Evolutionary conservation across 345 rosid genomes (phyloP).

Genomic region (Linum usitatissimum): DNA sequence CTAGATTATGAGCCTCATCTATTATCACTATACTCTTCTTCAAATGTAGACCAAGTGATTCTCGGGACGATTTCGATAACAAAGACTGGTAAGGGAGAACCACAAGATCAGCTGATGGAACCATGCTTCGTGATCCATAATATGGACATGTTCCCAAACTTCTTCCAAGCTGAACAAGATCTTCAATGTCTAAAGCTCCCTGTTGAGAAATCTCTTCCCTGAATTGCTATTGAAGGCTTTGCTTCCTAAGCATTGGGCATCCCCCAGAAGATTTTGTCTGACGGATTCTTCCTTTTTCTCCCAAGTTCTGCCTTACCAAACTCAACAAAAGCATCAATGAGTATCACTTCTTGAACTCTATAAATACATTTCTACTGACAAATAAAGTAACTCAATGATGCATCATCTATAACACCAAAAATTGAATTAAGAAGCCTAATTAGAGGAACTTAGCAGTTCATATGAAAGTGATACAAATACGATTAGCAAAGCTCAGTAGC

Average conservation of each 20-base stretch:
- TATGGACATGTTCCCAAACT: constrained; percentile 75
- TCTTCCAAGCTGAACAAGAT: constrained; percentile 68
- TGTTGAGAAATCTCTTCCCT: constrained; percentile 37
- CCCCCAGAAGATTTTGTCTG: constrained; percentile 48
- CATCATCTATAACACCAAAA: too few relatives aligned
- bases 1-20: constrained; percentile 96
- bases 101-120: constrained; percentile 69
- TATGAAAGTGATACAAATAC: too few relatives aligned
- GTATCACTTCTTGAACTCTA: too few relatives aligned
- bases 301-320: constrained; percentile 36
- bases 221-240: constrained; percentile 50
- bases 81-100: constrained; percentile 94
- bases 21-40: constrained; percentile 68
- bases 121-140: constrained; percentile 75
- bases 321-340: background rate
- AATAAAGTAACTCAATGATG: too few relatives aligned
- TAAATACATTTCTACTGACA: too few relatives aligned
- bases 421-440: too few relatives aligned
- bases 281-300: constrained; percentile 38
- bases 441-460: too few relatives aligned
- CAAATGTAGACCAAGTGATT: constrained; percentile 74
- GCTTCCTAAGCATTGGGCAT: constrained; percentile 81
- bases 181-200: constrained; percentile 82
- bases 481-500: too few relatives aligned
- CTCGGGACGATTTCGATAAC: constrained; percentile 85